Base-by-base conservation (phyloP, 441 rosid genomes). In the Gossypium davidsonii region DNA sequence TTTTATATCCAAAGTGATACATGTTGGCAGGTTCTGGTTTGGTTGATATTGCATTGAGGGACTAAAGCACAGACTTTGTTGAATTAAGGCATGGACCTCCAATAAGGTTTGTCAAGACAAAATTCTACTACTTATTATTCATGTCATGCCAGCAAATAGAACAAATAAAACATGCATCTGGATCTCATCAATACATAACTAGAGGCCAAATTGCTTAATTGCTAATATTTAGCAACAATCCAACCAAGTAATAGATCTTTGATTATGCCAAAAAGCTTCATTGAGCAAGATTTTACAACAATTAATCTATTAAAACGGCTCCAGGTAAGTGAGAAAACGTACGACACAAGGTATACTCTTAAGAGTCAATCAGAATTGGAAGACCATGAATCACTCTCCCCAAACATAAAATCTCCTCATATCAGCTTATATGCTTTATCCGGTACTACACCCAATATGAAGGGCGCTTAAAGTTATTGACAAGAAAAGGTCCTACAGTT, bases 391-490 rank as follows among this genome's bases (percentile, higher is more conserved):
- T 26, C 44, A 49, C 28, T 67, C 39, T 8, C 2, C 70, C 2
- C 23, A 28, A 26, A 67, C 44, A 9, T 34, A 48, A 44, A 44
- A 66, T 12, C 17, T 14, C 20, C n/a, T 26, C 71, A 49, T 46
- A 67, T 9, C 42, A 67, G 71, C 59, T 15, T n/a, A 49, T 26
- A 49, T 49, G 44, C 56, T 67, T 25, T 49, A 26, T 67, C 71
- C 3, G 17, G 12, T 48, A 48, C 15, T n/a, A n/a, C 39, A 26
- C 20, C 42, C 42, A 67, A 39, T 18, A 49, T n/a, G 39, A 7
- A 14, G 57, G n/a, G 23, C 23, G 1, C 15, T 48, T 5, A 6
- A 23, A 49, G 59, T n/a, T 42, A 49, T 15, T 8, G 18, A 51
- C 46, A 6, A n/a, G 58, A 49, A 26, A 15, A 1, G 4, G 44